Percentiles rank a stretch among this genome's conserved stretches.
These are phyloP conservation scores for Diaporthe nobilis DNA, from an alignment of 2,329 filamentous ascomycete species.

Conservation along the genomic window DNA sequence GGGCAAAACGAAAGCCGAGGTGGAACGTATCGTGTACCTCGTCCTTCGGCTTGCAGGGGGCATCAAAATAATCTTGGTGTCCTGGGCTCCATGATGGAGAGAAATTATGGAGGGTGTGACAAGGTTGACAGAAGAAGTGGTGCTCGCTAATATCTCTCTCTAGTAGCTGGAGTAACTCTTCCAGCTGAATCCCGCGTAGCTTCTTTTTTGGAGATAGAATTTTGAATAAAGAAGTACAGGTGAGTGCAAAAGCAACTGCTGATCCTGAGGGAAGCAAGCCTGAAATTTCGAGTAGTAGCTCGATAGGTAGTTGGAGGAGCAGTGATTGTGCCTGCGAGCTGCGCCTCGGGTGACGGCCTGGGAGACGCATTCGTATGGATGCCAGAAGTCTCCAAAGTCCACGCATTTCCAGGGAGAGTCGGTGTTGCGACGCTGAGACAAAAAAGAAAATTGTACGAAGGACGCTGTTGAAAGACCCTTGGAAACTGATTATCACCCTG, in stretches of 20 bases:
- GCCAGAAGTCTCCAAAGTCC: background rate
- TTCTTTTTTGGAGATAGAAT: background rate
- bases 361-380: background rate
- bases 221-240: background rate
- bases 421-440: background rate
- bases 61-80: background rate
- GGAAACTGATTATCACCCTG: background rate
- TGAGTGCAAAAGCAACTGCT: background rate
- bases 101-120: background rate
- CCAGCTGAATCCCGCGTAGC: background rate
- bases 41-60: background rate
- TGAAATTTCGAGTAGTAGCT: slow-evolving; percentile 7
- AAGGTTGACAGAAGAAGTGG: slow-evolving; percentile 1
- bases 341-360: background rate
- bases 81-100: background rate
- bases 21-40: background rate
- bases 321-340: slow-evolving; percentile 6
- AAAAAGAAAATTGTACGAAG: background rate
- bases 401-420: background rate
- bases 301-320: slow-evolving; percentile 13
- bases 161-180: background rate
- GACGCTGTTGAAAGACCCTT: background rate
- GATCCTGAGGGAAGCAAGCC: background rate
- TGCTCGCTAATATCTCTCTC: background rate
- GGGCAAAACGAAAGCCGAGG: background rate